Evolutionary conservation across 2,329 filamentous ascomycete genomes (phyloP).

Genomic region (Madurella fahalii): DNA sequence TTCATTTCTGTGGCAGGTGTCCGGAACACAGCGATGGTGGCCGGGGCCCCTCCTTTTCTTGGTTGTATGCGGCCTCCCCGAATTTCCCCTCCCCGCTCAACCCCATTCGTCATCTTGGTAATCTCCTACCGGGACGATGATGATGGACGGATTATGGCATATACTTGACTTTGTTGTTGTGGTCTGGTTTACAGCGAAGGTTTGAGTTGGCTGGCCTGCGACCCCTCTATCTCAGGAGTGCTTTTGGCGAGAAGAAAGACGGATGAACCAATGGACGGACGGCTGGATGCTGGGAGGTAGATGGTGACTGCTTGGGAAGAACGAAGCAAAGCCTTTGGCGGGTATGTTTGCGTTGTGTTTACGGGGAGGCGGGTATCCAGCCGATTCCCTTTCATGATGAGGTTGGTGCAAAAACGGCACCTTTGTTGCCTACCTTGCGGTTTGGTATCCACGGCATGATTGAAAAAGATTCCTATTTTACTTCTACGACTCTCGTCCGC

Average conservation of each 20-base stretch:
- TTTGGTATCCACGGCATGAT: slow-evolving; percentile 19
- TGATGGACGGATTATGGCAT: slow-evolving; percentile 21
- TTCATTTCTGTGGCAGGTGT: slow-evolving; percentile 20
- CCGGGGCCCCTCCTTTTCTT: slow-evolving; percentile 4
- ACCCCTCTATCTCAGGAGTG: not conserved
- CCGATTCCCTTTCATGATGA: slow-evolving; percentile 11
- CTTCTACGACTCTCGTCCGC: not conserved
- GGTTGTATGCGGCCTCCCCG: slow-evolving; percentile 16
- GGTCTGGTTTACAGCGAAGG: not conserved
- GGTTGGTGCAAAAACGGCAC: slow-evolving; percentile 12
- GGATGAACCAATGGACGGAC: not conserved
- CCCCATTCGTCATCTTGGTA: slow-evolving; percentile 4
- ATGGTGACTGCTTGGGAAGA: slow-evolving; percentile 1
- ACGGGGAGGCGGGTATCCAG: slow-evolving; percentile 2
- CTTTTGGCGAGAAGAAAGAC: not conserved
- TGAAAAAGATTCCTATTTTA: slow-evolving; percentile 15
- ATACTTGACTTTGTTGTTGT: slow-evolving; percentile 12
- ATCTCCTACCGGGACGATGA: slow-evolving; percentile 1
- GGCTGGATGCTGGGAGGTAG: not conserved
- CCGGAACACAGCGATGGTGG: slow-evolving; percentile 12
- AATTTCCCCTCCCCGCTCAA: slow-evolving; percentile 1
- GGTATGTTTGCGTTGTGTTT: slow-evolving; percentile 3
- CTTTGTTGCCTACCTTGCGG: slow-evolving; percentile 2
- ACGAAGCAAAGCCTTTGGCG: slow-evolving; percentile 9
- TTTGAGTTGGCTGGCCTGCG: not conserved